These are phyloP conservation scores for Aschersonia sp. DNA, from an alignment of 2,329 filamentous ascomycete species.

Conservation along the genomic window DNA sequence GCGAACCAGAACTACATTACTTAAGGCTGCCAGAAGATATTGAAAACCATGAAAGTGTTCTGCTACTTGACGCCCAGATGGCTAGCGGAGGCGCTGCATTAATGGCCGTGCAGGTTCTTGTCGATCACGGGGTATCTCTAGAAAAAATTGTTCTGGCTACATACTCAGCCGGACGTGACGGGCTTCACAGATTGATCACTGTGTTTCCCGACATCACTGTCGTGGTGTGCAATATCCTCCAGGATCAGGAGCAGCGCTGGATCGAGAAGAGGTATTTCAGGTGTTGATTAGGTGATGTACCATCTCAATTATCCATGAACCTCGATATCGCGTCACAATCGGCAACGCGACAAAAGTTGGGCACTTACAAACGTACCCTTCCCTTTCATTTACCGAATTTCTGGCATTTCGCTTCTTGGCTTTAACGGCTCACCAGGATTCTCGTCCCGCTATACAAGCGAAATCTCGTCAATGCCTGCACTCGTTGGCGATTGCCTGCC, in stretches of 20 bases:
- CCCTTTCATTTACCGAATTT: neutral
- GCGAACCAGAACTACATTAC: constrained; percentile 88
- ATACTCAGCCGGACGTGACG: constrained; percentile 74
- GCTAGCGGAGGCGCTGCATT: constrained; percentile 71
- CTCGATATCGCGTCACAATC: neutral
- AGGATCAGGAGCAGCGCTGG: constrained; percentile 77
- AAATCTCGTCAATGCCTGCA: no score
- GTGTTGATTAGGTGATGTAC: constrained; percentile 35
- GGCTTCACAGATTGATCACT: constrained; percentile 69
- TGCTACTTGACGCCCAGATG: constrained; percentile 90
- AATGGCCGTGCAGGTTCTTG: constrained; percentile 92
- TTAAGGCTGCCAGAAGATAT: constrained; percentile 67
- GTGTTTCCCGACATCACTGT: constrained; percentile 82
- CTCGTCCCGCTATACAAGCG: no score
- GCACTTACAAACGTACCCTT: neutral
- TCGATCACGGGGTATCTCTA: constrained; percentile 81
- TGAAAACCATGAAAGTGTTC: constrained; percentile 58
- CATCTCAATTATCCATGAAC: no score
- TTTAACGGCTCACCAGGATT: no score
- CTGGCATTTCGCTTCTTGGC: neutral
- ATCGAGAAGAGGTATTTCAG: constrained; percentile 81
- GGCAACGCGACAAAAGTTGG: neutral
- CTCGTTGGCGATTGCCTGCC: no score
- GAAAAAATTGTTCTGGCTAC: constrained; percentile 84
- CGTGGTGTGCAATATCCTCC: constrained; percentile 69